These are phyloP conservation scores for Persicaria maculosa DNA, from an alignment of 148 eudicot genomes.

Conservation along the genomic window DNA sequence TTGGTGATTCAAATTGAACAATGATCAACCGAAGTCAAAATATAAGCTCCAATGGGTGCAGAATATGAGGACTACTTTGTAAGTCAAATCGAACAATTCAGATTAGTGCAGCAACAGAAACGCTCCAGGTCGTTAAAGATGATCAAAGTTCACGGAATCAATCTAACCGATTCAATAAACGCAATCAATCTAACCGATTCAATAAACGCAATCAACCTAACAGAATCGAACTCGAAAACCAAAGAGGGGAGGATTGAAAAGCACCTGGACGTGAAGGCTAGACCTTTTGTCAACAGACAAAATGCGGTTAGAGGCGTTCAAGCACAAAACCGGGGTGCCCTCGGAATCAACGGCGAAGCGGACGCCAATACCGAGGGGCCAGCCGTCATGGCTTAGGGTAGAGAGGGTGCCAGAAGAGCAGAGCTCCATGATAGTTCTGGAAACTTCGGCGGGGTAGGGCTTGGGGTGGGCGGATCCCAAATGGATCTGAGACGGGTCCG, in stretches of 20 bases:
- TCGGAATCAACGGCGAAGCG: slow-evolving; percentile 56
- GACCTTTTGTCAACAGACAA: slow-evolving; percentile 37
- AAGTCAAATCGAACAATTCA: no score
- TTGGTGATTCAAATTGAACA: not conserved
- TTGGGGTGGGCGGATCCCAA: slow-evolving; percentile 23
- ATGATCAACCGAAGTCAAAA: not conserved
- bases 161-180: no score
- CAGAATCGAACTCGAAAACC: not conserved
- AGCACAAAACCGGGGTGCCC: slow-evolving; percentile 56
- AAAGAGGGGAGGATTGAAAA: not conserved
- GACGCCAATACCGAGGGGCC: slow-evolving; percentile 67
- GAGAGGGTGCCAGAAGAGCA: slow-evolving; percentile 63
- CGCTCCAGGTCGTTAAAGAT: no score
- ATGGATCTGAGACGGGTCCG: slow-evolving; percentile 31
- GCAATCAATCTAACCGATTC: no score
- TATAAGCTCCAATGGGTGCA: not conserved
- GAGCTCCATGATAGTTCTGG: slow-evolving; percentile 82
- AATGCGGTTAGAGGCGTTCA: slow-evolving; percentile 28
- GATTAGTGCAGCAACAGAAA: no score
- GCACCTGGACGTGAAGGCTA: slow-evolving; percentile 77
- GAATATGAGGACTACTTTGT: no score
- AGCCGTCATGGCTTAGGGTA: slow-evolving; percentile 49
- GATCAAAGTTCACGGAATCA: no score
- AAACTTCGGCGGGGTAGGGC: slow-evolving; percentile 80
- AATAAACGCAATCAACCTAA: no score